Evolutionary conservation across 2,329 filamentous ascomycete genomes (phyloP), one percentile per base, ranked within the genome.

Genomic region (Diaporthe capsici): DNA sequence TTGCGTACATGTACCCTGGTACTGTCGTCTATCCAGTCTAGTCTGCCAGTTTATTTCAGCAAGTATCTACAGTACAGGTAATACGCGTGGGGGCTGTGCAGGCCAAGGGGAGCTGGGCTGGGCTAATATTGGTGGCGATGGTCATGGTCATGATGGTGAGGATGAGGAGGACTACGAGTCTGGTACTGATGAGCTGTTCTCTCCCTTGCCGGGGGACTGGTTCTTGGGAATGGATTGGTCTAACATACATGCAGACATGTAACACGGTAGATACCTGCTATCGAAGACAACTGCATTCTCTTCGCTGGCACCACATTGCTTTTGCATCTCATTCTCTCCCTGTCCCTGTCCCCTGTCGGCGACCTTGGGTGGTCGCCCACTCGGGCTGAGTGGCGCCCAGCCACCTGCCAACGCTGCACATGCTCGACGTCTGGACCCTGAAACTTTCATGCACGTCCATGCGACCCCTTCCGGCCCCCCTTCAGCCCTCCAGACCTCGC

Each of bases 401-500:
- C 65, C 65, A 68, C 65, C 65, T 31, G 65, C 65, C 65, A 68
- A 31, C 47, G 37, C 65, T 68, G 65, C 65, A 68, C 12, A 22
- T 12, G 3, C 31, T 68, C 34, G 47, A 53, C 65, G 65, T 68
- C 65, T 68, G 65, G 65, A 68, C 65, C 65, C 65, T 68, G 65
- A 68, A 68, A 39, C 63, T 68, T 68, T 68, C 47, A 68, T 68
- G 63, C 63, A 68, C 31, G 63, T 51, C 63, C 63, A 68, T 68
- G 63, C 63, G 28, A 8, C 44, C 28, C 22, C 8, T 25, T 37
- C 6, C 34, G 28, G 31, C 17, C 42, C 55, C 55, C 55, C 12
- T 42, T 4, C 7, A 42, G 22, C 34, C 58, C 31, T 61, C 25
- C 58, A 42, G 37, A 12, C 37, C 63, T 67, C 44, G 44, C 63